Evolutionary conservation across 208 protist species (phyloP).

Genomic region (Vickermania ingenoplastis): DNA sequence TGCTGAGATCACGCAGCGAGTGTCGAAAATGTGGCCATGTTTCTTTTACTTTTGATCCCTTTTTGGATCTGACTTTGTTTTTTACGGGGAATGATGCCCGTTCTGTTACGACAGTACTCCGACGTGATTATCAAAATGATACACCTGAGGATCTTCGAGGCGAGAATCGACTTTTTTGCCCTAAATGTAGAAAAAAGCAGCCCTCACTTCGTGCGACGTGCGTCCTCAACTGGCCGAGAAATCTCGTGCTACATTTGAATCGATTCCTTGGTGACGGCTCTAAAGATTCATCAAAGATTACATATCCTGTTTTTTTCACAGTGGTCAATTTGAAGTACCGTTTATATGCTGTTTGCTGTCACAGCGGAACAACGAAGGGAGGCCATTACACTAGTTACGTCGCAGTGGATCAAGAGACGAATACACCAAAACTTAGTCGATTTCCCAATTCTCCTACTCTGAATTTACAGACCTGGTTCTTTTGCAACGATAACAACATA

Average conservation of each 20-base stretch:
- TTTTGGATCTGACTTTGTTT: slow-evolving; percentile 58
- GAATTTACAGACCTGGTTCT: slow-evolving; percentile 36
- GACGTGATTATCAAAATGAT: slow-evolving; percentile 38
- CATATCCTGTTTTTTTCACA: slow-evolving; percentile 48
- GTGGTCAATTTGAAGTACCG: slow-evolving; percentile 33
- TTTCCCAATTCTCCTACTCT: not conserved
- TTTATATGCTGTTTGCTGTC: slow-evolving; percentile 64
- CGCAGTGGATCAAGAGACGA: slow-evolving; percentile 12
- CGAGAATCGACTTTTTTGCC: slow-evolving; percentile 50
- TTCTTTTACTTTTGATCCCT: slow-evolving; percentile 65
- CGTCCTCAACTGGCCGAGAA: slow-evolving; percentile 51
- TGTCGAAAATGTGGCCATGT: slow-evolving; percentile 36
- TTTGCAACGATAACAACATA: slow-evolving; percentile 71
- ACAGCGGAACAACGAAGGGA: slow-evolving; percentile 48
- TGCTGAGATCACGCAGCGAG: slow-evolving; percentile 34
- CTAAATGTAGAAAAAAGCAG: slow-evolving; percentile 43
- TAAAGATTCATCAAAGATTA: slow-evolving; percentile 46
- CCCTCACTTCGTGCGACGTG: slow-evolving; percentile 30
- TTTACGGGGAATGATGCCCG: not conserved
- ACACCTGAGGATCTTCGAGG: slow-evolving; percentile 37
- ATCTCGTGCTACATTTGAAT: slow-evolving; percentile 75
- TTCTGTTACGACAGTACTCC: slow-evolving; percentile 17
- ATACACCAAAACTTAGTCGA: slow-evolving; percentile 2
- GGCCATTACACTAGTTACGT: slow-evolving; percentile 84
- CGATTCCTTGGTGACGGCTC: slow-evolving; percentile 50